A percentile compares a stretch with the other conserved stretches of the same genome.
Evolutionary conservation across 1,139 yeast species (phyloP).

Genomic region (Blastobotrys indianensis): DNA sequence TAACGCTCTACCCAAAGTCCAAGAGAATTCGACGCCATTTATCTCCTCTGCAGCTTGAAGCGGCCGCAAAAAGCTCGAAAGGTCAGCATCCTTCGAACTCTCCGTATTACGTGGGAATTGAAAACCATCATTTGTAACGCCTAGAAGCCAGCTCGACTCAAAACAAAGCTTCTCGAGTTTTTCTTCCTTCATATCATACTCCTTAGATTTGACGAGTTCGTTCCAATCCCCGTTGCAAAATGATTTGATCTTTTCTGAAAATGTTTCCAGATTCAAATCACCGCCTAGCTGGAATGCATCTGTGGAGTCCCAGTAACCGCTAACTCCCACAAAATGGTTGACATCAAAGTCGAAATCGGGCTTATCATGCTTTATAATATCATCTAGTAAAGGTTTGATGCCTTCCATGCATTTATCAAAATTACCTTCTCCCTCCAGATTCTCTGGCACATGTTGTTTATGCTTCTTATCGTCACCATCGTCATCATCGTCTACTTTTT

Average conservation of each 20-base stretch:
- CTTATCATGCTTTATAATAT: slow-evolving; percentile 29
- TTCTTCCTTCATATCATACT: slow-evolving; percentile 34
- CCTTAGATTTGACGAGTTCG: slow-evolving; percentile 22
- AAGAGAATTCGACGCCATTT: slow-evolving; percentile 62
- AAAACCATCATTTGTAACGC: slow-evolving; percentile 65
- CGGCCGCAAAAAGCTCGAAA: slow-evolving; percentile 36
- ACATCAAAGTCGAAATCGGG: slow-evolving; percentile 62
- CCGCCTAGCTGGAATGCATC: slow-evolving; percentile 41
- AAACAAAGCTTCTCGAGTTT: slow-evolving; percentile 54
- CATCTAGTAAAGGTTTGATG: slow-evolving; percentile 46
- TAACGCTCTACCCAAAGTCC: slow-evolving; percentile 81
- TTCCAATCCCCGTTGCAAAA: slow-evolving; percentile 45
- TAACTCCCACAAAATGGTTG: slow-evolving; percentile 69
- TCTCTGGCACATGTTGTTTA: slow-evolving; percentile 21
- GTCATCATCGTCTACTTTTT: slow-evolving; percentile 12
- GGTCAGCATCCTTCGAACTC: slow-evolving; percentile 9
- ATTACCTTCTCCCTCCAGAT: slow-evolving; percentile 55
- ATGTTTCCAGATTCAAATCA: slow-evolving; percentile 34
- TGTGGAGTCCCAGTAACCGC: slow-evolving; percentile 77
- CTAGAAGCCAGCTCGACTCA: slow-evolving; percentile 66
- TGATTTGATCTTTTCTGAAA: slow-evolving; percentile 42
- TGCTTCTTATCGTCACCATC: slow-evolving; percentile 13
- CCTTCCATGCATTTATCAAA: slow-evolving; percentile 48
- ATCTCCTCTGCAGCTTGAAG: slow-evolving; percentile 58
- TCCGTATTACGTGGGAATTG: slow-evolving; percentile 47